Base-by-base conservation (phyloP, 306 rosid genomes). In the Hippophae rhamnoides region DNA sequence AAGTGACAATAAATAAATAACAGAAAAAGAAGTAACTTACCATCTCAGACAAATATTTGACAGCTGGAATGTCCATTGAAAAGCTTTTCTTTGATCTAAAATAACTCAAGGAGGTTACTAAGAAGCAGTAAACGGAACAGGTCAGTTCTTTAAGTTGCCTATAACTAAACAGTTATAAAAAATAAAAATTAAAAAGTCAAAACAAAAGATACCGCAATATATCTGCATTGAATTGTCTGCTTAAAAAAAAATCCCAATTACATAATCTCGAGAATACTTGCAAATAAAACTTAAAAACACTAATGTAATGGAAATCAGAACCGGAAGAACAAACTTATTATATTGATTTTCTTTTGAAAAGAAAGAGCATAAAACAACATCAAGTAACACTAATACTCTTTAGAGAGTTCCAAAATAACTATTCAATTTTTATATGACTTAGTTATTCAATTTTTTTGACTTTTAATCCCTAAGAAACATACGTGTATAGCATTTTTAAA, bases 11-110 rank as follows among this genome's bases (percentile, higher is more conserved):
- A 6, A 5, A 5, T 27, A 38, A 47, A 11, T 6, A 27, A 31
- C 26, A n/a, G 25, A 6, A 27, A 41, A 63, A 26, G 52, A 44
- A 43, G 53, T 41, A 55, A 9, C 78, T 69, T 79, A 90, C 97
- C 89, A 67, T 64, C 65, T 86, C 90, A 79, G 84, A 73, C 51
- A 77, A 67, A 52, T 71, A 77, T 71, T 68, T 66, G 56, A 65
- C 50, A 40, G 97, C 69, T 12, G 89, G 73, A 66, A 76, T 78
- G 67, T 80, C 95, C 97, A 82, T 82, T 46, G 43, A 63, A 61
- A 42, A 47, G 59, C 64, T 57, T 58, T 76, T 61, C 8, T 45
- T 5, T 38, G 45, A 46, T 56, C 62, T 26, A 69, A 64, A 62
- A 57, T 52, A 58, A 57, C 58, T 65, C 58, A 60, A 62, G 61